These are phyloP conservation scores for Coemansia sp. DNA, from an alignment of 192 early-diverging fungal genomes.

Conservation along the genomic window DNA sequence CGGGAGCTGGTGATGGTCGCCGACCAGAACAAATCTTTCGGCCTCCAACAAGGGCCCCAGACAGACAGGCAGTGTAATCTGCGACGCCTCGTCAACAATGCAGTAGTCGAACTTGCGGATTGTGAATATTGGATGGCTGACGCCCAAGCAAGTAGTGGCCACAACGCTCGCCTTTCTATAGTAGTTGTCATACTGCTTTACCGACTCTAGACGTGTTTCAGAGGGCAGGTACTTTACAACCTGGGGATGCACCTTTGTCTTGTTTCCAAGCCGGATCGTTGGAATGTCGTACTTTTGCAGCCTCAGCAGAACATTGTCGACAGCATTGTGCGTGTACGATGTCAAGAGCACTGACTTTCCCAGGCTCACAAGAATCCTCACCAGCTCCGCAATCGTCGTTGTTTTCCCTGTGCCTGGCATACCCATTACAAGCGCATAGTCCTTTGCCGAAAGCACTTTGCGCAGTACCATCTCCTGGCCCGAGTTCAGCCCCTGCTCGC, in stretches of 20 bases:
- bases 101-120: conserved; percentile 88
- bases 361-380: conserved; percentile 61
- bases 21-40: conserved; percentile 85
- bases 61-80: conserved; percentile 87
- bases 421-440: conserved; percentile 89
- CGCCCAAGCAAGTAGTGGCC: conserved; percentile 86
- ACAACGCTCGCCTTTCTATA: conserved; percentile 69
- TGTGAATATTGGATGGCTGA: conserved; percentile 72
- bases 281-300: conserved; percentile 61
- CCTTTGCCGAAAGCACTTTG: conserved; percentile 71
- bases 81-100: conserved; percentile 95
- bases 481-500: conserved; percentile 58
- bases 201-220: conserved; percentile 50
- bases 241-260: conserved; percentile 59
- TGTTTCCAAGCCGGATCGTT: conserved; percentile 75
- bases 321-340: conserved; percentile 89
- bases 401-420: conserved; percentile 99
- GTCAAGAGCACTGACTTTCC: conserved; percentile 82
- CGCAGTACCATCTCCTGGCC: conserved; percentile 71
- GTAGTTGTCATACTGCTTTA: conserved; percentile 60
- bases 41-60: conserved; percentile 84
- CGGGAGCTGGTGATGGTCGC: conserved; percentile 93
- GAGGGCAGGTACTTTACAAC: conserved; percentile 43
- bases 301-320: conserved; percentile 91
- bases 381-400: conserved; percentile 79